A percentile compares a stretch with the other conserved stretches of the same genome.
phyloP scores from a whole-genome alignment of 805 yeast genomes.

The Metschnikowia proteae region DNA sequence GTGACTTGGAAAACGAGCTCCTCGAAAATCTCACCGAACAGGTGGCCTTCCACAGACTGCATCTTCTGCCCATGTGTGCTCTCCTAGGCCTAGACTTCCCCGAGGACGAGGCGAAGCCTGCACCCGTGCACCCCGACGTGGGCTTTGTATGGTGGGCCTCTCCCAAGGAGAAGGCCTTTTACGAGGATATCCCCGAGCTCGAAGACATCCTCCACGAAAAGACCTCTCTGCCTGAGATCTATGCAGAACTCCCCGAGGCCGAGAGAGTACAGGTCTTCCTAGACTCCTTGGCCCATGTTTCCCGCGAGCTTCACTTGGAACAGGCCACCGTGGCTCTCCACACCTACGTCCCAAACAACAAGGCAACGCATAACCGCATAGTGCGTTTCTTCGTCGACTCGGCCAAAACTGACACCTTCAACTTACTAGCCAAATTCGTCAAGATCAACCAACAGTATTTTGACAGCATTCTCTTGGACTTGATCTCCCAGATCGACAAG shows the following conservation, averaged over 20 bases:
- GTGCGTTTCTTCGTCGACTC: conserved; percentile 49
- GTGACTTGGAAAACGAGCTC: not conserved
- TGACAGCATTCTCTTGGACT: conserved; percentile 48
- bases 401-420: conserved; percentile 43
- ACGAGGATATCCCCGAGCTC: conserved; percentile 50
- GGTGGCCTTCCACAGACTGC: conserved; percentile 3
- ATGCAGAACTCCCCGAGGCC: conserved; percentile 24
- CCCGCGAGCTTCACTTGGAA: conserved; percentile 49
- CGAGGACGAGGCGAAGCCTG: conserved; percentile 20
- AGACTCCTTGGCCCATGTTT: conserved; percentile 38
- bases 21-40: conserved; percentile 8
- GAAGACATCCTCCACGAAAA: conserved; percentile 27
- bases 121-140: not conserved
- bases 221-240: not conserved
- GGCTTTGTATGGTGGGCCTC: conserved; percentile 52
- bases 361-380: conserved; percentile 65
- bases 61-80: conserved; percentile 11
- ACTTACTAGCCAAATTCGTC: conserved; percentile 61
- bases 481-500: conserved; percentile 52
- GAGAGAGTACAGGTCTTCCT: conserved; percentile 44
- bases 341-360: conserved; percentile 54
- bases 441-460: conserved; percentile 52
- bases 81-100: conserved; percentile 8
- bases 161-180: conserved; percentile 61
- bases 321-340: conserved; percentile 46